Percentiles rank a stretch among this genome's conserved stretches.
phyloP scores from a whole-genome alignment of 2,329 filamentous ascomycete genomes.

The Monosporascus sp. region DNA sequence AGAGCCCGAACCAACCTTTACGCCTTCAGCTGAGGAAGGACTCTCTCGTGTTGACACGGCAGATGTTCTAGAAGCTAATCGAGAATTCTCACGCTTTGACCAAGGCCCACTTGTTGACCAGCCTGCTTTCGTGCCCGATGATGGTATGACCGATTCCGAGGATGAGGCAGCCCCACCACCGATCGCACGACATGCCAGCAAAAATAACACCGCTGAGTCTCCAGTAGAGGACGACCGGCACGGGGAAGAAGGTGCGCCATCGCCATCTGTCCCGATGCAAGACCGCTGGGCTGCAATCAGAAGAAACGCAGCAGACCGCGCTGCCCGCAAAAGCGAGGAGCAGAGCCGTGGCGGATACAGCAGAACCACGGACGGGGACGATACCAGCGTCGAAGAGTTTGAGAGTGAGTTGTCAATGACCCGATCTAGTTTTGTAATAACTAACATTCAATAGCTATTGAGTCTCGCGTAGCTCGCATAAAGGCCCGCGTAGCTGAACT shows the following conservation, averaged over 20 bases:
- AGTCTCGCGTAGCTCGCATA: constrained; percentile 93
- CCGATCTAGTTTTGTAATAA: background rate
- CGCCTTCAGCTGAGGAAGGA: constrained; percentile 40
- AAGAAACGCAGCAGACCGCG: constrained; percentile 85
- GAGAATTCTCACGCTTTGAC: constrained; percentile 67
- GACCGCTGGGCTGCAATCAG: constrained; percentile 96
- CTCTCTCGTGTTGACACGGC: constrained; percentile 57
- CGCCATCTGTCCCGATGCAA: constrained; percentile 39
- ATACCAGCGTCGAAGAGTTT: constrained; percentile 73
- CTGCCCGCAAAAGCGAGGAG: constrained; percentile 62
- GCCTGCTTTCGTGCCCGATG: constrained; percentile 71
- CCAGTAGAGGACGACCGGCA: constrained; percentile 13
- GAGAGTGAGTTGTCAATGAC: constrained; percentile 36
- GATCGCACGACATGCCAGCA: constrained; percentile 38
- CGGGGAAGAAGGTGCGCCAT: constrained; percentile 27
- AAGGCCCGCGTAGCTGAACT: constrained; percentile 94
- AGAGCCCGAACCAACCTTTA: constrained; percentile 33
- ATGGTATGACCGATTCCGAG: constrained; percentile 41
- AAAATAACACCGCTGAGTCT: constrained; percentile 2
- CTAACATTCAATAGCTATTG: constrained; percentile 64
- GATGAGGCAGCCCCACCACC: constrained; percentile 48
- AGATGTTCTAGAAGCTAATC: constrained; percentile 54
- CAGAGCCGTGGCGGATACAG: constrained; percentile 53
- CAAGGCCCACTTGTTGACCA: constrained; percentile 85
- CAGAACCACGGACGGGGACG: constrained; percentile 61